A percentile compares a stretch with the other conserved stretches of the same genome.
phyloP scores from a whole-genome alignment of 164 flowering plant genomes.

The Dillenia turbinata region DNA sequence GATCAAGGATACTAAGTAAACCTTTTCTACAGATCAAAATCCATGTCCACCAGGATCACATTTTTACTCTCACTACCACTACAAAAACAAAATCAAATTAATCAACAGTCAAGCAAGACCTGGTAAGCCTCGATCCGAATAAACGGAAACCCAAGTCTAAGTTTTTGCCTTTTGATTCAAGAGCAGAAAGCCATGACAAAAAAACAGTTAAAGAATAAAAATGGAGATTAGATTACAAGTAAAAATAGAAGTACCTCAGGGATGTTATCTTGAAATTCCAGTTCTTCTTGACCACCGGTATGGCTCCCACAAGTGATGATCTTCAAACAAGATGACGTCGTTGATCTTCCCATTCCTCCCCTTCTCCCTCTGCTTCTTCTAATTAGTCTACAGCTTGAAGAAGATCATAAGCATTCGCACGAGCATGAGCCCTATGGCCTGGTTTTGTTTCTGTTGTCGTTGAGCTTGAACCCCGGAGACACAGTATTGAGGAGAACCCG shows the following conservation, averaged over 20 bases:
- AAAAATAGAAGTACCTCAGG: slow-evolving; percentile 28
- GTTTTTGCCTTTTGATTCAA: neutral
- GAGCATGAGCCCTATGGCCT: neutral
- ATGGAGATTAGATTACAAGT: neutral
- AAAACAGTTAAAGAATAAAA: neutral
- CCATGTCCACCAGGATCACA: no score
- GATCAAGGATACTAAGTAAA: no score
- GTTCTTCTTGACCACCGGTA: slow-evolving; percentile 43
- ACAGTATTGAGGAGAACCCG: slow-evolving; percentile 12
- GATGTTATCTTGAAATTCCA: slow-evolving; percentile 11
- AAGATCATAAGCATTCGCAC: neutral
- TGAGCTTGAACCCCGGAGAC: slow-evolving; percentile 23
- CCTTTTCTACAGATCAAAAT: no score
- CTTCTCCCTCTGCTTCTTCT: slow-evolving; percentile 6
- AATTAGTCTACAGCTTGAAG: no score
- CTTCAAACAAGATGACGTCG: slow-evolving; percentile 55
- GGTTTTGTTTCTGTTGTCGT: neutral
- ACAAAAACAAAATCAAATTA: neutral
- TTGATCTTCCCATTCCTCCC: slow-evolving; percentile 50
- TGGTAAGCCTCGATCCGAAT: neutral
- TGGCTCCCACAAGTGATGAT: slow-evolving; percentile 62
- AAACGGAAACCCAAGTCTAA: neutral
- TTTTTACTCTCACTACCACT: neutral
- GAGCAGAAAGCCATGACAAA: neutral
- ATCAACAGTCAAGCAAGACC: neutral